These are phyloP conservation scores for Pleurotus ostreatus DNA, from an alignment of 768 basidiomycete genomes.

Conservation along the genomic window DNA sequence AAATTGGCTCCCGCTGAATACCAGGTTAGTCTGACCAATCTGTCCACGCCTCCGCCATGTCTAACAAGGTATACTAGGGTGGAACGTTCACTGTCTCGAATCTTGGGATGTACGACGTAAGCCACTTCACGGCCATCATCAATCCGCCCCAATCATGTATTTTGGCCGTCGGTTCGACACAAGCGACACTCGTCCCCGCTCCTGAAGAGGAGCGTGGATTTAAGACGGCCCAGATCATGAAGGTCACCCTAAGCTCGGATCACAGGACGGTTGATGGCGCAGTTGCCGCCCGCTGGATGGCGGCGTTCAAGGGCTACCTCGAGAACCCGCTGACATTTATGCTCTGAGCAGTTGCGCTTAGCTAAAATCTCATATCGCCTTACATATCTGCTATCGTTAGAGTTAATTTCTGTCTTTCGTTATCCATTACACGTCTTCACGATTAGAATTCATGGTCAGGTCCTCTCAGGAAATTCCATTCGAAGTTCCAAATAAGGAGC, in stretches of 20 bases:
- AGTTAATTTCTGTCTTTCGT: neutral
- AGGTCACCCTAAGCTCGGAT: slow-evolving; percentile 92
- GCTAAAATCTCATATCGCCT: slow-evolving; percentile 1
- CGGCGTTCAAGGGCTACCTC: slow-evolving; percentile 92
- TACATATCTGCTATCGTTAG: neutral
- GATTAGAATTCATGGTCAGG: neutral
- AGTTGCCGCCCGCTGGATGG: slow-evolving; percentile 87
- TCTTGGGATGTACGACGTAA: slow-evolving; percentile 95
- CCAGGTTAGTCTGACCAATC: slow-evolving; percentile 52
- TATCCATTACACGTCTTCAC: neutral
- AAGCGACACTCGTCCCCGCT: slow-evolving; percentile 82
- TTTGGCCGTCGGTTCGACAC: slow-evolving; percentile 87
- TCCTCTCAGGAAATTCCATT: too few species aligned
- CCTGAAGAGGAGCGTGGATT: slow-evolving; percentile 91
- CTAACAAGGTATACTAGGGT: slow-evolving; percentile 45
- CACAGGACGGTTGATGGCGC: slow-evolving; percentile 97
- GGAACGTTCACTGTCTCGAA: slow-evolving; percentile 99
- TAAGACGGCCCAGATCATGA: slow-evolving; percentile 90
- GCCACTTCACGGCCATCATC: slow-evolving; percentile 98
- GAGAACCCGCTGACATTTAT: slow-evolving; percentile 97
- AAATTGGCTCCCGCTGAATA: slow-evolving; percentile 95
- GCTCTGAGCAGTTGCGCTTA: slow-evolving; percentile 50
- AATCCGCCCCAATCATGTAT: slow-evolving; percentile 98
- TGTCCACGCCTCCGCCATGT: neutral
- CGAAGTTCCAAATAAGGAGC: neutral